Evolutionary conservation across 129 eudicot species (phyloP).

Genomic region (Saussurea involucrata): DNA sequence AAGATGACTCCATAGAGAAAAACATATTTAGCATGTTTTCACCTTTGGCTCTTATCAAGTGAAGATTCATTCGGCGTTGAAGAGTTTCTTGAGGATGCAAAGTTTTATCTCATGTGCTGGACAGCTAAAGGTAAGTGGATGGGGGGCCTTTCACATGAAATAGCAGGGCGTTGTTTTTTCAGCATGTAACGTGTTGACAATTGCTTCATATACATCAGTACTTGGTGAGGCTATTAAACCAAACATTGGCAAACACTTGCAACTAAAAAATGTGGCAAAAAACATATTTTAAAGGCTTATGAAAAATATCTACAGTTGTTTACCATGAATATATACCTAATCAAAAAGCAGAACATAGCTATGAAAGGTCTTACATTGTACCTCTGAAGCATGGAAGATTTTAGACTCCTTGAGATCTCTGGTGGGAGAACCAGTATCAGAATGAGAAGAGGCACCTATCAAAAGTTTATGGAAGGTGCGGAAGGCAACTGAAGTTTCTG

Average conservation of each 20-base stretch:
- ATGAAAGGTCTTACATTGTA: constrained; percentile 43
- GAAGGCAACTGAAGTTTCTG: constrained; percentile 87
- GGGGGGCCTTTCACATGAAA: neutral
- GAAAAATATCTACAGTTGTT: neutral
- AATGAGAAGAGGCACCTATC: constrained; percentile 69
- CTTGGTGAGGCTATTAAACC: neutral
- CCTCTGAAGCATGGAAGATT: constrained; percentile 77
- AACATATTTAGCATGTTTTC: neutral
- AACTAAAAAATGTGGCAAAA: neutral
- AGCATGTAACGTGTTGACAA: neutral
- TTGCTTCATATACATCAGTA: neutral
- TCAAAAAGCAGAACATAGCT: constrained; percentile 17
- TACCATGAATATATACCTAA: constrained; percentile 6
- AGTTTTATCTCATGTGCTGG: neutral
- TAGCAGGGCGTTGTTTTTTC: neutral
- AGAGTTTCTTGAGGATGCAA: neutral
- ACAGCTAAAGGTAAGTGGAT: neutral
- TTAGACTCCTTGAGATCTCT: constrained; percentile 49
- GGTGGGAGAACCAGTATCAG: constrained; percentile 38
- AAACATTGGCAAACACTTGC: neutral
- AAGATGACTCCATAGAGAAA: neutral
- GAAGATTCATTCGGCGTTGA: neutral
- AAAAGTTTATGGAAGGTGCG: constrained; percentile 78
- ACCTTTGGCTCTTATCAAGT: neutral
- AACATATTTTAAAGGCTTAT: neutral